Base-by-base conservation (phyloP, 805 yeast species). In the Lipomyces spencermartinsiae region DNA sequence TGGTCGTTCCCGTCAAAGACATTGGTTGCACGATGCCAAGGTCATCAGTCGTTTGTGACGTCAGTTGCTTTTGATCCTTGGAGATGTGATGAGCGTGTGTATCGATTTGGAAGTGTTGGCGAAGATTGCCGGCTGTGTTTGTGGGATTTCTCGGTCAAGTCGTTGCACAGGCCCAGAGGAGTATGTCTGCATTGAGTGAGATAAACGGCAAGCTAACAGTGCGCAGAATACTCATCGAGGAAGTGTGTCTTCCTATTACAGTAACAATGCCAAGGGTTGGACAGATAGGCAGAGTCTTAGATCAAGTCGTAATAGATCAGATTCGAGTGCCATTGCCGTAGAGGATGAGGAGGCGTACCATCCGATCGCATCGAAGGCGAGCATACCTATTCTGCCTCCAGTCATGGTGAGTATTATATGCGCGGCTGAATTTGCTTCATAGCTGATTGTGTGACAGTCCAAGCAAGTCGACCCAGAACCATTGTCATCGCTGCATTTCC, bases 111-210 rank as follows among this genome's bases (percentile, higher is more conserved):
- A 3, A 78, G 85, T 12, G 86, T 83, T 22, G 87, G 87, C 9
- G 88, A 86, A 65, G 90, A 87, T 71, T 86, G 88, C 2, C 77
- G 78, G 31, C 73, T 86, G 7, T 72, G 83, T 22, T 77, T 85
- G 49, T 87, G 87, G 84, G 89, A 87, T 68, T 85, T 87, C 67
- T 79, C 82, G 14, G 87, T 87, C 2, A 76, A 81, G 67, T 77
- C 80, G 46, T 73, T 84, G 54, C 77, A 74, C 4, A 60, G 75
- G 46, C 74, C 73, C 8, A 39, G 68, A 16, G 71, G 71, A 6
- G 71, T 62, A 53, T 5, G 61, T 43, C 12, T 12, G 14, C 6
- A 5, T 56, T 14, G 62, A 57, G 5, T 31, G 10, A 22, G 14
- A 22, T 22, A 12, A 22, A 57, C 7, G 37, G 19, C 55, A 9